Percentiles rank a stretch among this genome's conserved stretches.
These are phyloP conservation scores for Calonectria hawksworthii DNA, from an alignment of 2,329 filamentous ascomycete species.

Conservation along the genomic window DNA sequence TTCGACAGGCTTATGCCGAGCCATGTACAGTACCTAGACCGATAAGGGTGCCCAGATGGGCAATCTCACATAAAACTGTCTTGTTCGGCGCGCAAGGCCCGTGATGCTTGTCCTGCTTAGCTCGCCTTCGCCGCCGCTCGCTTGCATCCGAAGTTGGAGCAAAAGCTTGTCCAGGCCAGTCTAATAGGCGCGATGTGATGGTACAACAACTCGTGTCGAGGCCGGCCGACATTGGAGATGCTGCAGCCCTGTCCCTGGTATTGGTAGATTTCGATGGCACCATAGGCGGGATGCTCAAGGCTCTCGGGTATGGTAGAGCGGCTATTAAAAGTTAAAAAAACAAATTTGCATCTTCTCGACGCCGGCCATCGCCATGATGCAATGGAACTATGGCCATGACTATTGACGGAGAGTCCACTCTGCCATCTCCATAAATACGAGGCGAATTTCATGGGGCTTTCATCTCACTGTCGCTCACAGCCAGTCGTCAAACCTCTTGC, in stretches of 20 bases:
- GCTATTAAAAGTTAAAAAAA: conserved; percentile 10
- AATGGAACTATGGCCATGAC: not conserved
- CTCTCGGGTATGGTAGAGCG: not conserved
- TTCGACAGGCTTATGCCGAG: conserved; percentile 19
- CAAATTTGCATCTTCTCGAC: not conserved
- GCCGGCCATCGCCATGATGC: not conserved
- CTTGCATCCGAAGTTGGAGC: conserved; percentile 15
- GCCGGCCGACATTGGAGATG: not conserved
- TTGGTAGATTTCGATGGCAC: not conserved
- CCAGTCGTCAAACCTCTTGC: not conserved
- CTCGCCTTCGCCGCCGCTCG: conserved; percentile 7
- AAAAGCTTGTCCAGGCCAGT: conserved; percentile 12
- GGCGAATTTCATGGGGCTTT: conserved; percentile 9
- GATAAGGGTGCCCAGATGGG: conserved; percentile 3
- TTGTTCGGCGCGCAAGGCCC: not conserved
- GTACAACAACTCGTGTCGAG: not conserved
- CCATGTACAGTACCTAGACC: conserved; percentile 4
- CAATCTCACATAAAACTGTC: conserved; percentile 10
- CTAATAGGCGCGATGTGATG: conserved; percentile 10
- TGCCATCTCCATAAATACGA: conserved; percentile 12
- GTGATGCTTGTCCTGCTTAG: not conserved
- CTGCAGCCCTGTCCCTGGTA: not conserved
- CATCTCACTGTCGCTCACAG: not conserved
- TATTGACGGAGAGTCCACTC: not conserved
- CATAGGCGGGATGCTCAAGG: not conserved